phyloP scores from a whole-genome alignment of 2,329 filamentous ascomycete genomes.

The Aspergillus terreus region DNA sequence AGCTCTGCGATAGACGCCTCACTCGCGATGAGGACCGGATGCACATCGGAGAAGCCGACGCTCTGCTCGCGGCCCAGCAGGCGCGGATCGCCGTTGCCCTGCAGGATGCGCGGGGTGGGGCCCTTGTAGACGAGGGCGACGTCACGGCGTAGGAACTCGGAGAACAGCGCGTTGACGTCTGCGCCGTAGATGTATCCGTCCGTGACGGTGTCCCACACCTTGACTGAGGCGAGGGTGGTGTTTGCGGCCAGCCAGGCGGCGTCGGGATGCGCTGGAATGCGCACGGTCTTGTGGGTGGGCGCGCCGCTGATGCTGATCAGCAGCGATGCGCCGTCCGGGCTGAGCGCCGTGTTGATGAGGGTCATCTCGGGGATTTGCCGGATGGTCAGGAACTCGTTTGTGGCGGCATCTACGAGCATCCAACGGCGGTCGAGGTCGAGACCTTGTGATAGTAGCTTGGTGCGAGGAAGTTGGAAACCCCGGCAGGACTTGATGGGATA shows the following conservation, averaged over 20 bases:
- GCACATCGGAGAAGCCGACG: slow-evolving; percentile 59
- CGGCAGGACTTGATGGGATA: slow-evolving; percentile 67
- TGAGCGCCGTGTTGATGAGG: slow-evolving; percentile 54
- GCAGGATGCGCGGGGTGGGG: slow-evolving; percentile 52
- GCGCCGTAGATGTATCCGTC: slow-evolving; percentile 54
- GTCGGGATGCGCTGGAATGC: slow-evolving; percentile 54
- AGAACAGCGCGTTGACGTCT: slow-evolving; percentile 52
- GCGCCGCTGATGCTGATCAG: slow-evolving; percentile 45
- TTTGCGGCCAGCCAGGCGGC: slow-evolving; percentile 52
- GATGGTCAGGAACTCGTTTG: slow-evolving; percentile 59
- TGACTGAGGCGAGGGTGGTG: slow-evolving; percentile 47
- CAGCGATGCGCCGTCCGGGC: slow-evolving; percentile 44
- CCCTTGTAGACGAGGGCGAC: slow-evolving; percentile 62
- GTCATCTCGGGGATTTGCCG: slow-evolving; percentile 60
- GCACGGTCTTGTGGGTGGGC: slow-evolving; percentile 38
- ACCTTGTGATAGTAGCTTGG: slow-evolving; percentile 53
- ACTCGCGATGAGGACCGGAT: slow-evolving; percentile 54
- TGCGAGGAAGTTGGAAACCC: slow-evolving; percentile 53
- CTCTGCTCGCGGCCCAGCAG: slow-evolving; percentile 52
- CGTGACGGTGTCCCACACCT: slow-evolving; percentile 58
- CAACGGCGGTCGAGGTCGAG: slow-evolving; percentile 62
- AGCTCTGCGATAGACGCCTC: slow-evolving; percentile 57
- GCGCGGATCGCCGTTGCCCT: slow-evolving; percentile 53
- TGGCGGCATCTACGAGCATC: slow-evolving; percentile 60
- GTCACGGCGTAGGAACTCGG: slow-evolving; percentile 52